Percentiles rank a stretch among this genome's conserved stretches.
These are phyloP conservation scores for Yamadazyma diospyri DNA, from an alignment of 1,139 yeast genomes.

Conservation along the genomic window DNA sequence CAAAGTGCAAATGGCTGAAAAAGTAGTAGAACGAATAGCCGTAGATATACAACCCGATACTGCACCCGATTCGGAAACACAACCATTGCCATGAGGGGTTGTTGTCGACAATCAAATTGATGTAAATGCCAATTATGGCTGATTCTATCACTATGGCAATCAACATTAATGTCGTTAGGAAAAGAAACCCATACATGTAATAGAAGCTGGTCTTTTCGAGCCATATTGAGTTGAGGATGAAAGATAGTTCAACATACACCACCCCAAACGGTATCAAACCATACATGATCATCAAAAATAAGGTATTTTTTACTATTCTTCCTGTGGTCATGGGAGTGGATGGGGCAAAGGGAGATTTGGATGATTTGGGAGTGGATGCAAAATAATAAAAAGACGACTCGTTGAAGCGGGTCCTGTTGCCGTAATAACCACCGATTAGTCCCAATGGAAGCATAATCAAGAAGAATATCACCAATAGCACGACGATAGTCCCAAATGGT, in stretches of 20 bases:
- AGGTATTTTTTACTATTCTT: conserved; percentile 19
- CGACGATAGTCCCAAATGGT: conserved; percentile 72
- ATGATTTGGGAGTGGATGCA: conserved; percentile 7
- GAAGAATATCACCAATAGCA: conserved; percentile 54
- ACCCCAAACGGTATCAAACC: conserved; percentile 78
- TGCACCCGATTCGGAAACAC: conserved; percentile 68
- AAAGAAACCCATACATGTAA: conserved; percentile 75
- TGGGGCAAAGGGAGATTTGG: not conserved
- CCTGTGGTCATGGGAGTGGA: not conserved
- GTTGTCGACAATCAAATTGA: conserved; percentile 54
- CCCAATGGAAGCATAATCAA: conserved; percentile 73
- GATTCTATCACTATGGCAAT: conserved; percentile 66
- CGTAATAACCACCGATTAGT: conserved; percentile 63
- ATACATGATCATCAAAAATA: conserved; percentile 30
- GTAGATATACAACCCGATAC: conserved; percentile 68
- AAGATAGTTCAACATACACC: conserved; percentile 74
- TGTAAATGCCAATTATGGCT: conserved; percentile 67
- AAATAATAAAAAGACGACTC: conserved; percentile 12
- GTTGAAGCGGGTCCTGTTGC: conserved; percentile 37
- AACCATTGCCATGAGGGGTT: conserved; percentile 85
- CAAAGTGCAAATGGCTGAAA: conserved; percentile 49
- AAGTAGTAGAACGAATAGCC: conserved; percentile 69
- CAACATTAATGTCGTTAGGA: conserved; percentile 57
- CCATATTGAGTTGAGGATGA: conserved; percentile 77
- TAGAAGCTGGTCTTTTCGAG: conserved; percentile 74